A percentile compares a stretch with the other conserved stretches of the same genome.
These are phyloP conservation scores for Hygrocybe punicea DNA, from an alignment of 768 basidiomycete genomes.

Conservation along the genomic window DNA sequence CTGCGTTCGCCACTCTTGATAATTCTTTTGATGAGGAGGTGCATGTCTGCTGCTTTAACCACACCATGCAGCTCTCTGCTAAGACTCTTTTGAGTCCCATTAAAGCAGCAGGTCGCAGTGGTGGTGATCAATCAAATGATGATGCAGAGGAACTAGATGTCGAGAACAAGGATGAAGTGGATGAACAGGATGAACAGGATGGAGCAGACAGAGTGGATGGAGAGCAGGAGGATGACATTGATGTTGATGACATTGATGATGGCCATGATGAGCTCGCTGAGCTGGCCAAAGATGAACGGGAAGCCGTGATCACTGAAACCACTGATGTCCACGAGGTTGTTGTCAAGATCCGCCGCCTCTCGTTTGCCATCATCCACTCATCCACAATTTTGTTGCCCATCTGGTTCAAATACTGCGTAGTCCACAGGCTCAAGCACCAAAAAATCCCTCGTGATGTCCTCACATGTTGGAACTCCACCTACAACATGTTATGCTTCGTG, in stretches of 20 bases:
- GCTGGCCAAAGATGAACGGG: not conserved
- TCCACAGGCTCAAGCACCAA: too few species aligned
- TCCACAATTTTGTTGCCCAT: too few species aligned
- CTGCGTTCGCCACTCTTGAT: conserved; percentile 20
- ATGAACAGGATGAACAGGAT: not conserved
- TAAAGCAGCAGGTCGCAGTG: conserved; percentile 19
- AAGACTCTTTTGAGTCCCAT: conserved; percentile 33
- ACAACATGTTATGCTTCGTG: too few species aligned
- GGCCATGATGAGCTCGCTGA: not conserved
- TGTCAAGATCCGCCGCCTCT: not conserved
- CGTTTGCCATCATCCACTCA: not conserved
- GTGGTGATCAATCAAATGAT: not conserved
- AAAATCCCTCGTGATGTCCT: too few species aligned
- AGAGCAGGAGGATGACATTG: too few species aligned
- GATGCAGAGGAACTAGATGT: not conserved
- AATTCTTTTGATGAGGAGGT: conserved; percentile 21
- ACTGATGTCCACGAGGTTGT: not conserved
- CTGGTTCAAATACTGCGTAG: too few species aligned
- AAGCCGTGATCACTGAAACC: not conserved
- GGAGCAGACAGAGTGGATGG: too few species aligned
- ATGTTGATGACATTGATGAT: not conserved
- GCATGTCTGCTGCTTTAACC: conserved; percentile 36
- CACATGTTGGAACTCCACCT: too few species aligned
- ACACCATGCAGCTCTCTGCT: conserved; percentile 38
- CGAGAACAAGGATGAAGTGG: conserved; percentile 7